phyloP scores from a whole-genome alignment of 345 rosid genomes.

The Citrus sinensis region DVS_A1.0 CM039169.1:29889001-29889500 shows the following conservation, averaged over 20 bases:
- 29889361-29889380: constrained; percentile 38
- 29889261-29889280: constrained; percentile 62
- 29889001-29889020: constrained; percentile 31
- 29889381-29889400: constrained; percentile 54
- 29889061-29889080: constrained; percentile 41
- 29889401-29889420: constrained; percentile 58
- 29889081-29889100: constrained; percentile 60
- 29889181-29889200: constrained; percentile 28
- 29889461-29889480: constrained; percentile 48
- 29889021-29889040: constrained; percentile 31
- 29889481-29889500: constrained; percentile 70
- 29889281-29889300: constrained; percentile 59
- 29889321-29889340: constrained; percentile 29
- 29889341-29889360: constrained; percentile 23
- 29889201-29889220: constrained; percentile 22
- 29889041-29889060: constrained; percentile 34
- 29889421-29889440: constrained; percentile 71
- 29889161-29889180: constrained; percentile 43
- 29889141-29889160: constrained; percentile 88
- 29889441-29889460: constrained; percentile 53
- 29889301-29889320: constrained; percentile 38
- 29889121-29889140: constrained; percentile 90
- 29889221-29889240: constrained; percentile 23
- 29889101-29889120: constrained; percentile 66
- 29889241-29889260: constrained; percentile 21